Evolutionary conservation across 257 asterid species (phyloP).

Genomic region (Lycium ferocissimum): DNA sequence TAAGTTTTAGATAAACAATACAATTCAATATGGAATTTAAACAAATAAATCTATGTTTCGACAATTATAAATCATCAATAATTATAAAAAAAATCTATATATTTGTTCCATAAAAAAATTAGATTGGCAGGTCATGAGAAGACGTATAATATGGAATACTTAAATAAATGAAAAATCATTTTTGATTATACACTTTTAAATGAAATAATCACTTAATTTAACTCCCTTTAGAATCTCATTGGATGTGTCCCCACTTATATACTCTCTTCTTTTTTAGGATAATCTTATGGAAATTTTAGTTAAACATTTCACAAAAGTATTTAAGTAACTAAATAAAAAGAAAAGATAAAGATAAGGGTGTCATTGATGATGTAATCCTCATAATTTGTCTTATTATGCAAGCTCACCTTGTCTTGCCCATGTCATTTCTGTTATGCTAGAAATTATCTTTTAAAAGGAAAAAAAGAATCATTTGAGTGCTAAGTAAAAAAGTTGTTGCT

Average conservation of each 20-base stretch:
- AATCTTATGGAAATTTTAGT: not conserved
- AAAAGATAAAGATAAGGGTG: not conserved
- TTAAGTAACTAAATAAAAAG: not conserved
- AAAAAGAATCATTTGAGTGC: not conserved
- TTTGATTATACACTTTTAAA: too few species aligned
- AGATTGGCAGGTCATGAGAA: too few species aligned
- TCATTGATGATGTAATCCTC: slow-evolving; percentile 8
- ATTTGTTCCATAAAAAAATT: too few species aligned
- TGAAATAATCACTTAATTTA: too few species aligned
- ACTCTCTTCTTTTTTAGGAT: not conserved
- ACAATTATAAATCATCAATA: too few species aligned
- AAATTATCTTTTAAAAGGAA: not conserved
- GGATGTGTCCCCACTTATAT: not conserved
- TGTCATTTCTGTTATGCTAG: slow-evolving; percentile 3
- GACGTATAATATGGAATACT: too few species aligned
- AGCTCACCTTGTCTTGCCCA: not conserved
- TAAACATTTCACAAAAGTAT: not conserved
- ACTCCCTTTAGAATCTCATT: too few species aligned
- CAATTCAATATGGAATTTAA: too few species aligned
- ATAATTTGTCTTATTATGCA: slow-evolving; percentile 8
- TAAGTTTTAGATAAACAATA: too few species aligned
- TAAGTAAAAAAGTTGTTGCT: not conserved
- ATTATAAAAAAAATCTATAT: too few species aligned
- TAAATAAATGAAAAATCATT: too few species aligned
- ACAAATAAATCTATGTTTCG: too few species aligned